Base-by-base conservation (phyloP, 257 asterid genomes). In the Vinca minor region DNA sequence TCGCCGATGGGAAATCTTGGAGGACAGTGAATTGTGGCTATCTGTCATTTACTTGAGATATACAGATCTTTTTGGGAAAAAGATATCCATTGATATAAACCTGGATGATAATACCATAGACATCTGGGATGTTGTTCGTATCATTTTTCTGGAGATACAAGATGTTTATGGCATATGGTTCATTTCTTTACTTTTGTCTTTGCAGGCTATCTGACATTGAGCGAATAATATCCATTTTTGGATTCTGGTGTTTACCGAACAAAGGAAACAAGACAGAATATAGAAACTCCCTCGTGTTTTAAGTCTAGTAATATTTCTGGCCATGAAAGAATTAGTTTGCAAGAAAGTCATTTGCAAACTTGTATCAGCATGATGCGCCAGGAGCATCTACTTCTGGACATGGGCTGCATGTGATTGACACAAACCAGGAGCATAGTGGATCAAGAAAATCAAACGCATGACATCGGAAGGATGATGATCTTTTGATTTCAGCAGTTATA, bases 401-500 rank as follows among this genome's bases (percentile, higher is more conserved):
- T 67, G 75, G 62, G 25, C 29, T 23, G 31, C 64, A 62, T 32
- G 69, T 66, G 48, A 47, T 57, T 54, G 61, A 66, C 23, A 38
- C 61, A 46, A 36, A 66, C 68, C 28, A 38, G 8, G 45, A 1
- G 20, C 70, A 65, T 50, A 8, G 46, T 59, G 67, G 84, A 71
- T 69, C 83, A 62, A 83, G 78, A 76, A 83, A 80, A 74, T 71
- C 73, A 38, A 84, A 76, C 75, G 59, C 71, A 31, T 76, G 83
- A 45, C 60, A 76, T 66, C 82, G 81, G 62, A 71, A 78, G 52
- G 97, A 89, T 17, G 84, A 79, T 10, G 97, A 89, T 74, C 91
- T 87, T 67, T 82, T 93, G 69, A 83, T 93, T 67, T 89, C 97
- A 20, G 94, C 96, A 63, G 73, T 87, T 58, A 66, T 85, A 62